Conservation (phyloP, 192 early-diverging fungal genomes). For the Gigaspora rosea region DNA sequence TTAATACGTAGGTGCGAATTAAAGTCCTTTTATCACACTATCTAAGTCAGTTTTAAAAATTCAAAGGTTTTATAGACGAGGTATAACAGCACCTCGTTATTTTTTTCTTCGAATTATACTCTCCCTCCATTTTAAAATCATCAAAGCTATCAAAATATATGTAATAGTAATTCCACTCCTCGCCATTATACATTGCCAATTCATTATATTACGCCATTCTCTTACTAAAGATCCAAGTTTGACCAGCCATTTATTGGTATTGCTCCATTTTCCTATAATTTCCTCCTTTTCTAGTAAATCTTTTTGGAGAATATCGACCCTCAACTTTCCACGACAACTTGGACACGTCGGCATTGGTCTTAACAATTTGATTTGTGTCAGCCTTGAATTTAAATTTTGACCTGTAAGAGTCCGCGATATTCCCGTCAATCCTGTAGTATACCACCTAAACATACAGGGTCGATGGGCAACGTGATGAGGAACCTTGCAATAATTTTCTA, state of each 20-base stretch:
- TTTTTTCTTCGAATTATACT: conserved; percentile 1
- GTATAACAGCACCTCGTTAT: background rate
- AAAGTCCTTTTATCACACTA: too few relatives aligned
- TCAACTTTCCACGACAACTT: conserved; percentile 17
- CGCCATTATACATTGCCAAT: conserved; percentile 13
- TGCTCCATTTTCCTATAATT: background rate
- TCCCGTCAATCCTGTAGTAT: background rate
- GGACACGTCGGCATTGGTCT: conserved; percentile 12
- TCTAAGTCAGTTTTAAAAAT: too few relatives aligned
- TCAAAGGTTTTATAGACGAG: too few relatives aligned
- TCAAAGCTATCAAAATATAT: conserved; percentile 26
- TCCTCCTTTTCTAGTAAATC: background rate
- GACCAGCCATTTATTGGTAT: background rate
- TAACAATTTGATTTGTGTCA: background rate
- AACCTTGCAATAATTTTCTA: conserved; percentile 29
- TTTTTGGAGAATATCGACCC: conserved; percentile 2
- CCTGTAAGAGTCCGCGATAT: background rate
- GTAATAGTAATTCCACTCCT: background rate
- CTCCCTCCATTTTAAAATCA: conserved; percentile 29
- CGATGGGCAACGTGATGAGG: conserved; percentile 26
- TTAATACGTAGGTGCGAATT: too few relatives aligned
- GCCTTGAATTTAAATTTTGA: background rate
- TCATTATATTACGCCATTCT: conserved; percentile 26
- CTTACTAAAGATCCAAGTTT: conserved; percentile 9
- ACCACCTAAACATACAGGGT: conserved; percentile 23